Percentiles rank a stretch among this genome's conserved stretches.
Evolutionary conservation across 202 grass and related monocot genomes (phyloP).

Genomic region (Tripidium arundinaceum): DNA sequence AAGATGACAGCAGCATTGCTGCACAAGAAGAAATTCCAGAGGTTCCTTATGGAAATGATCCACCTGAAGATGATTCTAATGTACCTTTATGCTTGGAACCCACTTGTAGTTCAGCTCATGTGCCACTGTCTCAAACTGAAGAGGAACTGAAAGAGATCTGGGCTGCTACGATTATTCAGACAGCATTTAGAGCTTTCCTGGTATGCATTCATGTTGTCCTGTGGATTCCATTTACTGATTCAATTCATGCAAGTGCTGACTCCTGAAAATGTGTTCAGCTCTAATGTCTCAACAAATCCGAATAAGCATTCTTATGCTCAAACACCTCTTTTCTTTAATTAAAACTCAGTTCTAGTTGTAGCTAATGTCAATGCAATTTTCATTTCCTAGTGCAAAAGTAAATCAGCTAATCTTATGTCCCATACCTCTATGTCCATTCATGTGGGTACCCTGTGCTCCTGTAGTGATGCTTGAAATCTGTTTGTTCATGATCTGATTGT

Average conservation of each 20-base stretch:
- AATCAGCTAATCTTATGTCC: background rate
- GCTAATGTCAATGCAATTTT: background rate
- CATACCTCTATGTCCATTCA: background rate
- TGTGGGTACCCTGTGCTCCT: too few relatives aligned
- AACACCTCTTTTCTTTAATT: background rate
- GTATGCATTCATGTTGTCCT: conserved; percentile 52
- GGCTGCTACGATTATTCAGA: conserved; percentile 92
- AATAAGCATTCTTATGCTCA: background rate
- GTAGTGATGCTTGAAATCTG: too few relatives aligned
- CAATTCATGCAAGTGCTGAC: background rate
- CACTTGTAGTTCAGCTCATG: conserved; percentile 27
- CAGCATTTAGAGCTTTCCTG: conserved; percentile 85
- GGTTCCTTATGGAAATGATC: conserved; percentile 23
- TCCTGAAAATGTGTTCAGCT: background rate
- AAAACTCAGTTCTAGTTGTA: background rate
- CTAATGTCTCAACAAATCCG: background rate
- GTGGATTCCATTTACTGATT: conserved; percentile 7
- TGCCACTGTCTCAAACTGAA: conserved; percentile 44
- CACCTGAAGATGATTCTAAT: conserved; percentile 34
- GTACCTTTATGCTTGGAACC: conserved; percentile 29
- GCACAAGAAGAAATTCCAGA: conserved; percentile 35
- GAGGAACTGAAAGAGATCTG: conserved; percentile 44
- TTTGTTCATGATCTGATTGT: too few relatives aligned
- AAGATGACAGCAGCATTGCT: conserved; percentile 6
- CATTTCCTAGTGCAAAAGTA: background rate